Base-by-base conservation (phyloP, 2,329 filamentous ascomycete genomes). In the Acrocalymma vagum region DNA sequence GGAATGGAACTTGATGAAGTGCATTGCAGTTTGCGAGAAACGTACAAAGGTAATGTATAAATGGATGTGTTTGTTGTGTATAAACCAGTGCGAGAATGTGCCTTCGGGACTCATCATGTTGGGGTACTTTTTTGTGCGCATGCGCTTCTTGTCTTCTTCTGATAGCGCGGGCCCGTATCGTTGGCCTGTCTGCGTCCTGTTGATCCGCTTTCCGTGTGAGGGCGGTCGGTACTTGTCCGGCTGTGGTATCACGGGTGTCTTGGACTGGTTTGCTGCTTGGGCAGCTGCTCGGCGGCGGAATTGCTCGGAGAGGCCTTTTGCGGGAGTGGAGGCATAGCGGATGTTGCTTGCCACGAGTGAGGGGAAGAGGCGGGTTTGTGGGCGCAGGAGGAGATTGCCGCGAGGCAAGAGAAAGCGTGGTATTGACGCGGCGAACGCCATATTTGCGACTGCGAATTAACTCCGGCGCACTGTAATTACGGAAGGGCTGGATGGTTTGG, bases 181-280 rank as follows among this genome's bases (percentile, higher is more conserved):
- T 86, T 84, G 6, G 75, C 21, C 36, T 72, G 71, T 52, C 79
- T 78, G 43, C 71, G 70, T 48, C 79, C 77, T 38, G 81, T 78
- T 21, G 90, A n/a, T 79, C 6, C 87, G 79, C 15, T 87, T 77
- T 9, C 88, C 86, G 69, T 97, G 94, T 0, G 93, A 97, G 0
- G 94, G 94, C 2, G 94, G 93, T 31, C 89, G 89, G 78, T 96
- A 97, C 67, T 86, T 88, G 61, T 88, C 81, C 16, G 93, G 93
- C 71, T 96, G 90, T 59, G 89, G 89, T 52, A 99, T 66, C 17
- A 65, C 58, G 23, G 85, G 79, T 23, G 83, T 81, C 31, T 53
- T 53, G 38, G 50, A 49, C 71, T 73, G 69, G n/a, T n/a, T n/a
- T n/a, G n/a, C n/a, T n/a, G n/a, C n/a, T 29, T 58, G 52, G 26